These are phyloP conservation scores for Musa beccarii DNA, from an alignment of 176 grass and related monocot species.

Conservation along the genomic window DNA sequence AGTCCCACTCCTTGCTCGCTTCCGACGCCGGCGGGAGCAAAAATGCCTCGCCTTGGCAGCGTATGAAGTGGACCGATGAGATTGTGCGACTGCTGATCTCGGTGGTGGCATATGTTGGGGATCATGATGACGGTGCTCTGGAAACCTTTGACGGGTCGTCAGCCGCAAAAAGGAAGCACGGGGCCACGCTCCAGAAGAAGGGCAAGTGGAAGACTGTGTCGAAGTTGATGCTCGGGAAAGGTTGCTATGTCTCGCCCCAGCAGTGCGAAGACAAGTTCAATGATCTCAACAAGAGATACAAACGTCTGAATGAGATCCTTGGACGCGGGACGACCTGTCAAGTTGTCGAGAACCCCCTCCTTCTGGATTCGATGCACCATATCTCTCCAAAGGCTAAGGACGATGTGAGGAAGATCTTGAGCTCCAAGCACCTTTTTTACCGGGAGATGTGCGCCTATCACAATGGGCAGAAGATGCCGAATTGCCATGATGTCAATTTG, in stretches of 20 bases:
- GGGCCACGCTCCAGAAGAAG: slow-evolving; percentile 73
- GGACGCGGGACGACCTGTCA: slow-evolving; percentile 66
- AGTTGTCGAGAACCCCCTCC: slow-evolving; percentile 60
- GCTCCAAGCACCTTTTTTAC: slow-evolving; percentile 18
- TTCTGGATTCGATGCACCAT: slow-evolving; percentile 40
- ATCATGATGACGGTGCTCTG: slow-evolving; percentile 35
- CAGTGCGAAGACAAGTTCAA: slow-evolving; percentile 99
- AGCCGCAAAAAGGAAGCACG: slow-evolving; percentile 31
- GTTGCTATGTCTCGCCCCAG: slow-evolving; percentile 84
- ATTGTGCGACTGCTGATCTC: slow-evolving; percentile 93
- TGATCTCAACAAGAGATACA: slow-evolving; percentile 97
- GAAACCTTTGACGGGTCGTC: background rate
- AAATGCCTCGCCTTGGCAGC: slow-evolving; percentile 67
- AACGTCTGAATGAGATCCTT: slow-evolving; percentile 87
- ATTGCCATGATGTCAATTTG: slow-evolving; percentile 6
- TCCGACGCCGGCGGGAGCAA: slow-evolving; percentile 26
- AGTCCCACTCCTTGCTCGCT: background rate
- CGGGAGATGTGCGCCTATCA: slow-evolving; percentile 18
- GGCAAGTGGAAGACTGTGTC: slow-evolving; percentile 99
- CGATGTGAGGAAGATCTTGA: slow-evolving; percentile 11
- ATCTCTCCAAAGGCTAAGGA: slow-evolving; percentile 4
- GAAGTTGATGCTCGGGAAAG: slow-evolving; percentile 62
- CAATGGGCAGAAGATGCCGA: slow-evolving; percentile 4
- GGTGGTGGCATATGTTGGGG: slow-evolving; percentile 65
- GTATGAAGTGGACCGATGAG: slow-evolving; percentile 97